Conservation (phyloP, 139 green algal species). For the Desmodesmus armatus region DNA sequence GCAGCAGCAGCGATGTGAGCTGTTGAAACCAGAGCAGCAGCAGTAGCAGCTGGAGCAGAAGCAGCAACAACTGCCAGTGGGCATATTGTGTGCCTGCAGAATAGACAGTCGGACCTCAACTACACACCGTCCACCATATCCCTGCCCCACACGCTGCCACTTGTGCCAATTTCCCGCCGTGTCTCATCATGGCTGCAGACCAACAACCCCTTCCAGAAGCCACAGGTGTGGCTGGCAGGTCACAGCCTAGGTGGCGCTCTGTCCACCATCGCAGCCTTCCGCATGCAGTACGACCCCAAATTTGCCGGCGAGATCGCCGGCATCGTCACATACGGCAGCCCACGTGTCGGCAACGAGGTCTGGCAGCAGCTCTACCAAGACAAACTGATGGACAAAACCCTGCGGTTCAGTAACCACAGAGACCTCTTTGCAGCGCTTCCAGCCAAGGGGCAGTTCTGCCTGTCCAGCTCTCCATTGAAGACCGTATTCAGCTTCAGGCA, state of each 20-base stretch:
- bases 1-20: background rate
- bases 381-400: slow-evolving; percentile 17
- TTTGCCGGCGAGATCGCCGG: slow-evolving; percentile 8
- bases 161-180: no score
- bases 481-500: slow-evolving; percentile 3
- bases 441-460: background rate
- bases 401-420: slow-evolving; percentile 16
- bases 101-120: background rate
- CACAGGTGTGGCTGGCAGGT: slow-evolving; percentile 21
- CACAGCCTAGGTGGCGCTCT: slow-evolving; percentile 29
- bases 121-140: no score
- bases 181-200: background rate
- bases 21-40: background rate
- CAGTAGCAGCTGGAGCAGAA: background rate
- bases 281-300: background rate
- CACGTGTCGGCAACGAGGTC: slow-evolving; percentile 27
- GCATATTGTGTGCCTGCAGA: background rate
- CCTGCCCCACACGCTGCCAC: no score
- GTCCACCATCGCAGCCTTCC: slow-evolving; percentile 20
- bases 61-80: background rate
- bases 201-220: slow-evolving; percentile 9
- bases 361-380: slow-evolving; percentile 27
- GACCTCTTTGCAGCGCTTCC: slow-evolving; percentile 29
- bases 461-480: background rate
- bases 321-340: slow-evolving; percentile 15